Evolutionary conservation across 2,329 filamentous ascomycete species (phyloP).

Genomic region (Neonectria faginata): DNA sequence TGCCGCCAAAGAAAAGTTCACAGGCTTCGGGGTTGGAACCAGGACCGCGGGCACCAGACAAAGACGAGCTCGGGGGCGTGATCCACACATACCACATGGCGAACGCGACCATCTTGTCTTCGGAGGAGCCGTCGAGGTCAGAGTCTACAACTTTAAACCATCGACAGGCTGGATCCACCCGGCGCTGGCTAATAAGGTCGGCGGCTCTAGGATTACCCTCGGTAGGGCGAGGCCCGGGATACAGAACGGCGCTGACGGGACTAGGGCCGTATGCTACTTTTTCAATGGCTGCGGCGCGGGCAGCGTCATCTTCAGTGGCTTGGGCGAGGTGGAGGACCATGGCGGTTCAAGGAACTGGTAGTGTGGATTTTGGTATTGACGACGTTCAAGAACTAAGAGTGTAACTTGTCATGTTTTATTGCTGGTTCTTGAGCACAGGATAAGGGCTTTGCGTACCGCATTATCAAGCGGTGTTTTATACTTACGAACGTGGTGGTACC

Average conservation of each 20-base stretch:
- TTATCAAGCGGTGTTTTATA: background rate
- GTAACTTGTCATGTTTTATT: background rate
- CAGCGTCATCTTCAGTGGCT: slow-evolving; percentile 52
- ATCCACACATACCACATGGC: slow-evolving; percentile 52
- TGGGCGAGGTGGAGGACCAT: slow-evolving; percentile 55
- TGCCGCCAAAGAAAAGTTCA: slow-evolving; percentile 48
- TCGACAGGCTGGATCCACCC: slow-evolving; percentile 44
- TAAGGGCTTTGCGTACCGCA: too few species aligned
- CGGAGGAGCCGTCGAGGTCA: slow-evolving; percentile 36
- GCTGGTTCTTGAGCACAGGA: background rate
- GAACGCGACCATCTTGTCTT: slow-evolving; percentile 51
- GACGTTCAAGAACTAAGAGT: background rate
- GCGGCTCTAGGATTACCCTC: slow-evolving; percentile 39
- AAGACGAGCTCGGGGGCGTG: slow-evolving; percentile 37
- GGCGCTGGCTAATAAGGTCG: slow-evolving; percentile 37
- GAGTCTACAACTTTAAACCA: slow-evolving; percentile 54
- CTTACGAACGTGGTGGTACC: background rate
- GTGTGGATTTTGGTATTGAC: background rate
- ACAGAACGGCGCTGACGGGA: slow-evolving; percentile 49
- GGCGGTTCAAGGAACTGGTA: background rate
- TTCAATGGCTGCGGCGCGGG: slow-evolving; percentile 53
- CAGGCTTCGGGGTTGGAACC: slow-evolving; percentile 51
- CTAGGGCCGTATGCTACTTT: slow-evolving; percentile 51
- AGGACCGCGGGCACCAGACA: slow-evolving; percentile 43
- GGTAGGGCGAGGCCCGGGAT: slow-evolving; percentile 42